phyloP scores from a whole-genome alignment of 352 stramenopile genomes.

The Globisporangium nagaii region DNA sequence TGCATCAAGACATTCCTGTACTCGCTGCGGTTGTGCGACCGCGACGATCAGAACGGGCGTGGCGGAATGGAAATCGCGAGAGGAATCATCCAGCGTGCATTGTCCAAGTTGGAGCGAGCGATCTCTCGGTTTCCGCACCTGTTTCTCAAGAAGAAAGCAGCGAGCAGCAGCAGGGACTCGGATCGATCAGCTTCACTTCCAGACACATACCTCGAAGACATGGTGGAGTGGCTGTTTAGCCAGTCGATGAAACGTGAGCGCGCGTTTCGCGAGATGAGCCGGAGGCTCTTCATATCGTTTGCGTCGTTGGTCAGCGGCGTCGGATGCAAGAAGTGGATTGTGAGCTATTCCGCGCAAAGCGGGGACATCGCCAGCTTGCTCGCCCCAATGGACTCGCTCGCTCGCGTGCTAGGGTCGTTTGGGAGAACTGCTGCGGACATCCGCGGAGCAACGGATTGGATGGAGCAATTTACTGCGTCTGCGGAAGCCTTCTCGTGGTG shows the following conservation, averaged over 20 bases:
- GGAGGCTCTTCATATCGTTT: slow-evolving; percentile 43
- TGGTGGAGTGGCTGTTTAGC: slow-evolving; percentile 31
- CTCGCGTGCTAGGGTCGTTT: slow-evolving; percentile 11
- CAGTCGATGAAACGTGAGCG: slow-evolving; percentile 27
- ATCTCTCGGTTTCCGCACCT: slow-evolving; percentile 45
- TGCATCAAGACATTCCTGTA: slow-evolving; percentile 69
- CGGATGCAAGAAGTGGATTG: slow-evolving; percentile 46
- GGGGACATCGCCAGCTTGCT: slow-evolving; percentile 25
- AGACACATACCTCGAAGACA: slow-evolving; percentile 15
- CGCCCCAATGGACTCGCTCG: slow-evolving; percentile 38
- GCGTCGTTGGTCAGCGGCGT: slow-evolving; percentile 29
- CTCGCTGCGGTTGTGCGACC: slow-evolving; percentile 56
- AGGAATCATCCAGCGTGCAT: slow-evolving; percentile 59
- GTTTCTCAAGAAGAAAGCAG: slow-evolving; percentile 22
- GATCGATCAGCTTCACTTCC: slow-evolving; percentile 11
- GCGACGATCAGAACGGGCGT: slow-evolving; percentile 21
- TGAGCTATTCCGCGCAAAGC: slow-evolving; percentile 21
- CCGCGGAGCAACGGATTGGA: slow-evolving; percentile 37
- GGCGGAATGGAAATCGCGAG: slow-evolving; percentile 32
- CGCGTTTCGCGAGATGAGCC: slow-evolving; percentile 34
- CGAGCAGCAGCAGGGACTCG: too few relatives aligned
- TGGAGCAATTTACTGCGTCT: slow-evolving; percentile 57
- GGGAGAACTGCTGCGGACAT: neutral
- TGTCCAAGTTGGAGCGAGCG: slow-evolving; percentile 52
- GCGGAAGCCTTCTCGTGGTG: slow-evolving; percentile 57